Conservation (phyloP, 78 protist genomes). For the Dictyostelium capitatum region DNA sequence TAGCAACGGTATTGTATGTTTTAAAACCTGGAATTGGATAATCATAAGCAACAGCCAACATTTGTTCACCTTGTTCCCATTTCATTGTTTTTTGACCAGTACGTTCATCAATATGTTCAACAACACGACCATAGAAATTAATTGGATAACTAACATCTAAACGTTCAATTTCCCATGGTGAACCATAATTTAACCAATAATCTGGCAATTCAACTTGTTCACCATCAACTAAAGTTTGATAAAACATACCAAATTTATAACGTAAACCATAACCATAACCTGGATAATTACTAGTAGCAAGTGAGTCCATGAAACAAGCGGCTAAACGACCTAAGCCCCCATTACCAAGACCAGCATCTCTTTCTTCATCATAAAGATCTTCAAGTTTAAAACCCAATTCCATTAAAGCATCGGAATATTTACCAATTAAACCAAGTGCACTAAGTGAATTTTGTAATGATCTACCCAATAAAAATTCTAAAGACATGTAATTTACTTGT, state of each 20-base stretch:
- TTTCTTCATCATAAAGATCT: slow-evolving; percentile 92
- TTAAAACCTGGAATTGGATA: slow-evolving; percentile 96
- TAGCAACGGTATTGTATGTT: slow-evolving; percentile 86
- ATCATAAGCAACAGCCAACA: slow-evolving; percentile 91
- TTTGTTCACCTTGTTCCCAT: slow-evolving; percentile 89
- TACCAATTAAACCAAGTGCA: slow-evolving; percentile 86
- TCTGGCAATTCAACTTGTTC: slow-evolving; percentile 94
- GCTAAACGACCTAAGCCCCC: slow-evolving; percentile 98
- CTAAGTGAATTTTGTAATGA: slow-evolving; percentile 86
- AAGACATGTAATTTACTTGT: slow-evolving; percentile 81
- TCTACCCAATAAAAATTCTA: slow-evolving; percentile 97
- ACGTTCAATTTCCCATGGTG: slow-evolving; percentile 94
- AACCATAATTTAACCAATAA: slow-evolving; percentile 92
- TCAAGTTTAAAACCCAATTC: slow-evolving; percentile 87
- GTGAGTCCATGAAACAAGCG: slow-evolving; percentile 97
- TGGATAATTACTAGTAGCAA: slow-evolving; percentile 95
- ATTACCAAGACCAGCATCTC: slow-evolving; percentile 98
- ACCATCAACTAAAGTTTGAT: slow-evolving; percentile 92
- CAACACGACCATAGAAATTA: slow-evolving; percentile 77
- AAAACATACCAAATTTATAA: slow-evolving; percentile 91
- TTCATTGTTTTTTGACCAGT: not conserved
- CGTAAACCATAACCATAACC: slow-evolving; percentile 95
- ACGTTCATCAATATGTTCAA: slow-evolving; percentile 12
- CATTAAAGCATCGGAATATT: slow-evolving; percentile 85
- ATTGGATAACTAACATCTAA: slow-evolving; percentile 82